Conservation (phyloP, 2,329 filamentous ascomycete genomes). For the Curvularia lunata region DNA sequence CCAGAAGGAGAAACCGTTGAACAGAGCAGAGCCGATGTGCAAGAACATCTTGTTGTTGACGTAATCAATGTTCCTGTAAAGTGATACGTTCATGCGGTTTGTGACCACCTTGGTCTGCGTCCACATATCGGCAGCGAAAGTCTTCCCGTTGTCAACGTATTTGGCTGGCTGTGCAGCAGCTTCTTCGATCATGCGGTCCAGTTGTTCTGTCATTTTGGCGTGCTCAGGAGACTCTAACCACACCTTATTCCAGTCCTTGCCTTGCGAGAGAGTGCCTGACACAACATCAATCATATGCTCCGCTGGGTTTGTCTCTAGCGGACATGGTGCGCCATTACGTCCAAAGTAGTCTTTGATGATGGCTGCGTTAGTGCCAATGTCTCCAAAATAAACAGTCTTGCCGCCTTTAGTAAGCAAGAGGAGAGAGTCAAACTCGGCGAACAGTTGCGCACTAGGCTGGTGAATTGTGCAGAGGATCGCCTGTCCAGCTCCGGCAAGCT, state of each 20-base stretch:
- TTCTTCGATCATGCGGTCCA: background rate
- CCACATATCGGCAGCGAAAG: slow-evolving; percentile 3
- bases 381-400: slow-evolving; percentile 78
- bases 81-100: slow-evolving; percentile 1
- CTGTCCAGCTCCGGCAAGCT: slow-evolving; percentile 76
- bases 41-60: slow-evolving; percentile 1
- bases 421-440: slow-evolving; percentile 82
- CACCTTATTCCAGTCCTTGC: slow-evolving; percentile 4
- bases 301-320: slow-evolving; percentile 72
- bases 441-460: slow-evolving; percentile 88
- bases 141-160: background rate
- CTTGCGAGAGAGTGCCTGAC: slow-evolving; percentile 3
- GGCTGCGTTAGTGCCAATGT: slow-evolving; percentile 71
- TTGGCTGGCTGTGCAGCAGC: background rate
- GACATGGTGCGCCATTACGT: slow-evolving; percentile 69
- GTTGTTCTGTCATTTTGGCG: background rate
- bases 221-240: slow-evolving; percentile 2
- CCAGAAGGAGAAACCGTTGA: slow-evolving; percentile 30
- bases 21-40: slow-evolving; percentile 10
- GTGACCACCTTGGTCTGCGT: background rate
- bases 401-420: slow-evolving; percentile 77
- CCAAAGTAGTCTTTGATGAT: slow-evolving; percentile 75
- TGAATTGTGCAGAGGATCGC: slow-evolving; percentile 94
- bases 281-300: slow-evolving; percentile 72
- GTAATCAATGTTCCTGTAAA: slow-evolving; percentile 2